A percentile compares a stretch with the other conserved stretches of the same genome.
Evolutionary conservation across 2,329 filamentous ascomycete genomes (phyloP).

Genomic region (Talaromyces sp.): DNA sequence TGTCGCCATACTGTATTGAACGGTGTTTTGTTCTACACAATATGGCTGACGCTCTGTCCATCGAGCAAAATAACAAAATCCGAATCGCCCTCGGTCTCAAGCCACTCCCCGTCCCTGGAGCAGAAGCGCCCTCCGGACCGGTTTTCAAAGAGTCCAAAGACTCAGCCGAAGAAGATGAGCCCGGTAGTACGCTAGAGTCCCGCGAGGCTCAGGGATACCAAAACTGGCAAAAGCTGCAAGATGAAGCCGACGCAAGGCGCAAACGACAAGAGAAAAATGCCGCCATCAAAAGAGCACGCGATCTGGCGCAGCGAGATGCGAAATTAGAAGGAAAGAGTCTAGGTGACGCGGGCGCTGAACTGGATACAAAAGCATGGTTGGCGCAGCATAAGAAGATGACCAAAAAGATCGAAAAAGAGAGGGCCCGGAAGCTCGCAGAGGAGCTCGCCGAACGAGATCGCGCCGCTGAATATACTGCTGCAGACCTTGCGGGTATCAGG

Average conservation of each 20-base stretch:
- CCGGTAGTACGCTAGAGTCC: slow-evolving; percentile 78
- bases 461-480: slow-evolving; percentile 75
- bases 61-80: slow-evolving; percentile 92
- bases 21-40: slow-evolving; percentile 18
- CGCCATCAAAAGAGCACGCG: slow-evolving; percentile 81
- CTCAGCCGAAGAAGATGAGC: slow-evolving; percentile 62
- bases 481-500: slow-evolving; percentile 84
- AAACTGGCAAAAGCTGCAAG: slow-evolving; percentile 60
- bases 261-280: slow-evolving; percentile 77
- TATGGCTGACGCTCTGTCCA: slow-evolving; percentile 63
- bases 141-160: slow-evolving; percentile 53
- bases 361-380: slow-evolving; percentile 84
- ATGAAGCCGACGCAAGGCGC: slow-evolving; percentile 69
- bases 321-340: slow-evolving; percentile 80
- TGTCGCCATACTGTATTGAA: slow-evolving; percentile 2
- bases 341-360: slow-evolving; percentile 66
- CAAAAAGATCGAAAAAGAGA: slow-evolving; percentile 77
- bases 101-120: slow-evolving; percentile 78
- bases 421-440: slow-evolving; percentile 68
- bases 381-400: slow-evolving; percentile 88
- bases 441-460: slow-evolving; percentile 76
- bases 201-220: slow-evolving; percentile 44
- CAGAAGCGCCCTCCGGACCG: slow-evolving; percentile 49
- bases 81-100: slow-evolving; percentile 86
- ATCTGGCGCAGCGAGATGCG: slow-evolving; percentile 72